These are phyloP conservation scores for Diaporthe destruens DNA, from an alignment of 2,329 filamentous ascomycete genomes.

Conservation along the genomic window DNA sequence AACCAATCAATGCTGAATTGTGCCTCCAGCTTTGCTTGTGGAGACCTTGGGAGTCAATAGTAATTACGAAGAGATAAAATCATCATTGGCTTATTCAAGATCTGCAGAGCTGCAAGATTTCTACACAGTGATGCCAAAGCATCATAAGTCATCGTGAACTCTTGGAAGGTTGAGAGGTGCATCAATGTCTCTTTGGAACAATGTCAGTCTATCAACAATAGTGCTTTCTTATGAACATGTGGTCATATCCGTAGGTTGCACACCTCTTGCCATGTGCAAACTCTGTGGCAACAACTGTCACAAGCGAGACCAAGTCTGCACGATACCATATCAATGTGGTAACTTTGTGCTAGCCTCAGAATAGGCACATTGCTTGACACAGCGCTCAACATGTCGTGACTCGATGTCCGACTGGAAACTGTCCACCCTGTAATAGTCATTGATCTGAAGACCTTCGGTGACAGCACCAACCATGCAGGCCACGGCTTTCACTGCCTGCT, in stretches of 20 bases:
- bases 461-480: background rate
- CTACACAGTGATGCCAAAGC: background rate
- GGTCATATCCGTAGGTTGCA: background rate
- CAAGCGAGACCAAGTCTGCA: background rate
- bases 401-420: background rate
- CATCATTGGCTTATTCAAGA: background rate
- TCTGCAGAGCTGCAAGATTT: background rate
- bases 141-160: background rate
- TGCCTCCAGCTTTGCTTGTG: background rate
- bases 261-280: no score
- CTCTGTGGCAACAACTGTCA: background rate
- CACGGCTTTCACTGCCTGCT: background rate
- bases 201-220: background rate
- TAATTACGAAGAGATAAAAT: background rate
- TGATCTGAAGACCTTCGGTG: constrained; percentile 7
- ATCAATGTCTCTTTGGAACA: no score
- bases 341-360: background rate
- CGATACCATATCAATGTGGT: background rate
- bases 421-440: background rate
- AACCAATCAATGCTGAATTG: background rate
- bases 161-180: no score
- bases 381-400: background rate
- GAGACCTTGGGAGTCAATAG: background rate
- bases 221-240: background rate
- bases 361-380: background rate